A percentile compares a stretch with the other conserved stretches of the same genome.
These are phyloP conservation scores for Xylaria sp. DNA, from an alignment of 495 filamentous ascomycete species.

Conservation along the genomic window DNA sequence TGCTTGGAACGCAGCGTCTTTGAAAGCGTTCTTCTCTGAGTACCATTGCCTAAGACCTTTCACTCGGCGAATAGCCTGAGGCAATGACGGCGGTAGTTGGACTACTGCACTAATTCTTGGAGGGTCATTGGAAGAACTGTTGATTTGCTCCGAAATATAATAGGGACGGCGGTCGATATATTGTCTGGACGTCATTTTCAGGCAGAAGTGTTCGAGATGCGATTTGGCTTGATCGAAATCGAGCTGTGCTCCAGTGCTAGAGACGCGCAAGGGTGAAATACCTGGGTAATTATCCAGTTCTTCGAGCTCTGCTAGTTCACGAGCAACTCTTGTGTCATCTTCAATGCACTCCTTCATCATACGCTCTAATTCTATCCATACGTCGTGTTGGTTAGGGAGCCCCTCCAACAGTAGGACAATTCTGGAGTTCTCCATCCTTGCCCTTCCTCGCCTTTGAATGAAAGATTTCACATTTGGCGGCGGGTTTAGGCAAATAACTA, in stretches of 20 bases:
- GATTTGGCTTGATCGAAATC: constrained; percentile 72
- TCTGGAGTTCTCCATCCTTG: constrained; percentile 72
- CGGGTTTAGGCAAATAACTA: constrained; percentile 84
- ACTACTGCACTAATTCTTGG: constrained; percentile 62
- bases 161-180: constrained; percentile 61
- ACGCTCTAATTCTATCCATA: constrained; percentile 70
- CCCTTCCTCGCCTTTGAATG: constrained; percentile 86
- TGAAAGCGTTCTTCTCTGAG: constrained; percentile 76
- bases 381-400: constrained; percentile 36
- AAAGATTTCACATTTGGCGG: constrained; percentile 83
- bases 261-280: constrained; percentile 52
- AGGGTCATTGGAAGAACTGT: constrained; percentile 15
- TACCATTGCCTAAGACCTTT: constrained; percentile 64
- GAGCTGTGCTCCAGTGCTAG: constrained; percentile 69
- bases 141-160: constrained; percentile 48
- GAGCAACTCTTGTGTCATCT: constrained; percentile 66
- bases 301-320: constrained; percentile 59
- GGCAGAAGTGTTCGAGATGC: constrained; percentile 87
- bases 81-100: constrained; percentile 73
- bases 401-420: constrained; percentile 68
- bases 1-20: constrained; percentile 85
- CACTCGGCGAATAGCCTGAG: constrained; percentile 64
- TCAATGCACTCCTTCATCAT: constrained; percentile 77
- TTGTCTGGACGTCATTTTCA: constrained; percentile 60
- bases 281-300: constrained; percentile 53